These are phyloP conservation scores for Bonia amplexicaulis DNA, from an alignment of 176 grass and related monocot genomes.

Conservation along the genomic window DNA sequence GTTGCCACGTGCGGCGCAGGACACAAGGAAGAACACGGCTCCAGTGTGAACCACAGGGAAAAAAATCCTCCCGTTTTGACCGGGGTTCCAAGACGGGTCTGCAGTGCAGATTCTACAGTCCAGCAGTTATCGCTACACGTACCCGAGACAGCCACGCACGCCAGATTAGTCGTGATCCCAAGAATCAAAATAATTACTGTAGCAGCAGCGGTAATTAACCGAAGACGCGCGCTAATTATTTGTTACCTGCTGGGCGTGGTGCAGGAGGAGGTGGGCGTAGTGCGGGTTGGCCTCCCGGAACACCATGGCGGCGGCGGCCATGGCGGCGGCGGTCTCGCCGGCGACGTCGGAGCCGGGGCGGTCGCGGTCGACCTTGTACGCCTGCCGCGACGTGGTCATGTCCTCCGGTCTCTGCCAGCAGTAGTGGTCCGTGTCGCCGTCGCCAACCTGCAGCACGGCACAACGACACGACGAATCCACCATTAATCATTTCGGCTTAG, in stretches of 20 bases:
- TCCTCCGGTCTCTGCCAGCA: constrained; percentile 95
- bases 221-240: neutral
- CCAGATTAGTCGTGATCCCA: neutral
- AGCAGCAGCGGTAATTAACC: neutral
- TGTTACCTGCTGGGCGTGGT: constrained; percentile 51
- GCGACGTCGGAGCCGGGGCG: constrained; percentile 67
- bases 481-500: neutral
- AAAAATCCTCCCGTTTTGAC: constrained; percentile 4
- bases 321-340: constrained; percentile 70
- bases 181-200: neutral
- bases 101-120: neutral
- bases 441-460: constrained; percentile 54
- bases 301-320: constrained; percentile 61
- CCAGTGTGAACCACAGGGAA: neutral
- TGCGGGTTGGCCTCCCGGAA: constrained; percentile 58
- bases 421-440: constrained; percentile 93
- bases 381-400: constrained; percentile 92
- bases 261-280: constrained; percentile 66
- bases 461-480: neutral
- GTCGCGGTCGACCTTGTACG: constrained; percentile 70
- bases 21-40: neutral
- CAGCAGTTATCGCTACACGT: neutral
- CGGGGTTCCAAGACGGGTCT: neutral
- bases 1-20: constrained; percentile 24
- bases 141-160: neutral